Percentiles rank a stretch among this genome's conserved stretches.
Conservation (phyloP, 177 flowering plant species). For the Telopea speciosissima region DNA sequence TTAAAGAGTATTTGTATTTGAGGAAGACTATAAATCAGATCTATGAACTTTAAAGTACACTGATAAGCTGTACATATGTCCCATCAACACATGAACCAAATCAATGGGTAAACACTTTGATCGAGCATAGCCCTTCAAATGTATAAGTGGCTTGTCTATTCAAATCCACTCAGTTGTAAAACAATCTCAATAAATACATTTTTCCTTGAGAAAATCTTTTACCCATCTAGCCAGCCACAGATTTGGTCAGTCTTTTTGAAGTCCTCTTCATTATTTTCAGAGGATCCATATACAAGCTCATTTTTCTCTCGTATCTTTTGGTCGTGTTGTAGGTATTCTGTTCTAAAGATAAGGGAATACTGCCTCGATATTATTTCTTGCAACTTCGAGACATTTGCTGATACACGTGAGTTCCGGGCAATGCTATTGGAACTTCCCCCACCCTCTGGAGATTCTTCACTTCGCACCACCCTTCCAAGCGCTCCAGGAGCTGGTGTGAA, state of each 20-base stretch:
- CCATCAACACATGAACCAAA: background rate
- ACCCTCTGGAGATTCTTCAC: conserved; percentile 90
- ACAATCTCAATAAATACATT: too few relatives aligned
- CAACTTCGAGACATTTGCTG: conserved; percentile 91
- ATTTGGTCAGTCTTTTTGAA: too few relatives aligned
- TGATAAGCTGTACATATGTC: too few relatives aligned
- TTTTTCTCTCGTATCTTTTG: conserved; percentile 4
- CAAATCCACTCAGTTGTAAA: background rate
- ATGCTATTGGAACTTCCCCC: conserved; percentile 91
- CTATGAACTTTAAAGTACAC: background rate
- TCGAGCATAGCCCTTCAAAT: background rate
- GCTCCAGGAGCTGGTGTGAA: conserved; percentile 77
- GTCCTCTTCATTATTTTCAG: too few relatives aligned
- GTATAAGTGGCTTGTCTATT: background rate
- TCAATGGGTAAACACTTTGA: background rate
- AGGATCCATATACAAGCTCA: background rate
- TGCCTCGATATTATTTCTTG: conserved; percentile 80
- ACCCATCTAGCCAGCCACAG: too few relatives aligned
- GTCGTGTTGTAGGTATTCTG: conserved; percentile 69
- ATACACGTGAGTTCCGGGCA: conserved; percentile 69
- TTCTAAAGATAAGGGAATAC: conserved; percentile 77
- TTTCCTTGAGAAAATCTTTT: too few relatives aligned
- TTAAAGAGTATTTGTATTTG: background rate
- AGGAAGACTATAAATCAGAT: background rate
- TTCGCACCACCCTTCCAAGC: conserved; percentile 88